Conservation (phyloP, 2,329 filamentous ascomycete species). For the Colletotrichum abscissum region DNA sequence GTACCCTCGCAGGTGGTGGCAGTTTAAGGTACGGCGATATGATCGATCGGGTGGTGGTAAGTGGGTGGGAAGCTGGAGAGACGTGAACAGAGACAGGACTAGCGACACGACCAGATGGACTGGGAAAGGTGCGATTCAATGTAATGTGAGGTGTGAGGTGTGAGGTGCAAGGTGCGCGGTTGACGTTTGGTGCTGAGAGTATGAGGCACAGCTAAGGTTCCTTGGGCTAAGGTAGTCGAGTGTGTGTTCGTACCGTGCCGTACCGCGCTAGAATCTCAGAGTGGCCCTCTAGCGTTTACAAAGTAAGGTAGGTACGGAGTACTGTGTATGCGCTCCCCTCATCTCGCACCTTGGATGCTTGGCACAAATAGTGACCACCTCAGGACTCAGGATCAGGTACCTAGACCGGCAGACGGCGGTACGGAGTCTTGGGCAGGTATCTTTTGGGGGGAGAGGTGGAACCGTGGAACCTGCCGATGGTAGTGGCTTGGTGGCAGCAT, state of each 20-base stretch:
- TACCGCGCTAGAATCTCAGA: not conserved
- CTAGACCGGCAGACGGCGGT: not conserved
- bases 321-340: not conserved
- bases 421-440: not conserved
- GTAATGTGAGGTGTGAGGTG: not conserved
- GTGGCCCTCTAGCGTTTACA: not conserved
- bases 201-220: not conserved
- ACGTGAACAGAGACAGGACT: not conserved
- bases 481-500: slow-evolving; percentile 19
- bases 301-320: too few relatives aligned
- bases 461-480: slow-evolving; percentile 20
- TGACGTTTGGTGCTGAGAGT: not conserved
- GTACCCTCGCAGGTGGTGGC: slow-evolving; percentile 12
- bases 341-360: not conserved
- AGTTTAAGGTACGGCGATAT: slow-evolving; percentile 3
- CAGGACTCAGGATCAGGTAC: not conserved
- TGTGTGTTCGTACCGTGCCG: not conserved
- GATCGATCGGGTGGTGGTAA: slow-evolving; percentile 2
- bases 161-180: not conserved
- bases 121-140: not conserved
- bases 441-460: not conserved
- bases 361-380: not conserved
- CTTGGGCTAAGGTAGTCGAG: not conserved
- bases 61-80: not conserved
- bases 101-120: not conserved